These are phyloP conservation scores for Neopestalotiopsis sp. DNA, from an alignment of 2,329 filamentous ascomycete species.

Conservation along the genomic window DNA sequence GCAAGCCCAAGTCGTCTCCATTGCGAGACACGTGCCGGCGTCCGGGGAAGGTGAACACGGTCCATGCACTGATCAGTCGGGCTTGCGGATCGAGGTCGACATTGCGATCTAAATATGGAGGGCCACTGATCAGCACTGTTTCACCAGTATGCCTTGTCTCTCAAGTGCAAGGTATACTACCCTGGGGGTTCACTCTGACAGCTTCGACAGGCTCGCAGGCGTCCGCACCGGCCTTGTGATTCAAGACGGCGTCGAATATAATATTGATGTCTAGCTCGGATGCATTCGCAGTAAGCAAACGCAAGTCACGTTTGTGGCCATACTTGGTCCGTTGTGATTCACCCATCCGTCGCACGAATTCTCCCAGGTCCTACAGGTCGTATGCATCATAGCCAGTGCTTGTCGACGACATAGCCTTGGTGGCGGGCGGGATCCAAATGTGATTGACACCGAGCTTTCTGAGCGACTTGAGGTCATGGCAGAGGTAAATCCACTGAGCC, in stretches of 20 bases:
- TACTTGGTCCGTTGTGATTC: slow-evolving; percentile 78
- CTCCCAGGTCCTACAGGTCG: slow-evolving; percentile 73
- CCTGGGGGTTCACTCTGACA: slow-evolving; percentile 35
- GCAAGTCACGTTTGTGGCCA: slow-evolving; percentile 68
- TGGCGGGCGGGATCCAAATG: slow-evolving; percentile 61
- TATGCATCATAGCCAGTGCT: slow-evolving; percentile 75
- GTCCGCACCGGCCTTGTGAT: slow-evolving; percentile 75
- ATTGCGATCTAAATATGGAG: neutral
- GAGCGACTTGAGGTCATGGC: slow-evolving; percentile 54
- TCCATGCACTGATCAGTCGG: too few species aligned
- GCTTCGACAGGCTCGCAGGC: slow-evolving; percentile 62
- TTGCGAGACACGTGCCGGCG: too few species aligned
- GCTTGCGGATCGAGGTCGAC: neutral
- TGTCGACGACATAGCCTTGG: slow-evolving; percentile 47
- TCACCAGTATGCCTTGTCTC: neutral
- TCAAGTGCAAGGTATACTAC: neutral
- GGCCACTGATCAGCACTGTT: neutral
- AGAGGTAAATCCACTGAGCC: slow-evolving; percentile 65
- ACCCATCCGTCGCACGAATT: slow-evolving; percentile 50
- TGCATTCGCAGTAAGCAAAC: slow-evolving; percentile 56
- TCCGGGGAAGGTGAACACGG: too few species aligned
- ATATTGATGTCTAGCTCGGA: slow-evolving; percentile 59
- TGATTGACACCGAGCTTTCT: slow-evolving; percentile 64
- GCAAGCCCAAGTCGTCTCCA: too few species aligned
- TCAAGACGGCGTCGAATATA: slow-evolving; percentile 74